phyloP scores from a whole-genome alignment of 2,329 filamentous ascomycete species.

The Alternaria consortialis region DNA sequence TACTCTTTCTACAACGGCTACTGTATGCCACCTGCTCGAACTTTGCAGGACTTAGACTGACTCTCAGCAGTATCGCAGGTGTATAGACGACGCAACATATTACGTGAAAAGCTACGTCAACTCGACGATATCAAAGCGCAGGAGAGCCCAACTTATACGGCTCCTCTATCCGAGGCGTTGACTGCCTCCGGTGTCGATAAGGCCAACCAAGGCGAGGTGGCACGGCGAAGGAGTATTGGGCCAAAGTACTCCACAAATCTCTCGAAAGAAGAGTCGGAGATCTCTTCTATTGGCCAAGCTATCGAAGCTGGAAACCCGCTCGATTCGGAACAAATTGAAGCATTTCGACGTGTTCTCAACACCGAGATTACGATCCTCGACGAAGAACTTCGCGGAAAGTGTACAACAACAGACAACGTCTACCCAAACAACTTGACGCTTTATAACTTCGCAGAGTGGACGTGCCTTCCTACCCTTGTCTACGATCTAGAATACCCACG shows the following conservation, averaged over 20 bases:
- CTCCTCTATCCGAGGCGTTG: conserved; percentile 6
- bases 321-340: conserved; percentile 67
- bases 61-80: conserved; percentile 51
- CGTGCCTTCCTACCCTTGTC: conserved; percentile 77
- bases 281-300: conserved; percentile 68
- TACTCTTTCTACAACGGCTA: conserved; percentile 83
- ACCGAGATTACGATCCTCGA: conserved; percentile 71
- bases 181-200: conserved; percentile 29
- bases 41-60: neutral
- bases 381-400: conserved; percentile 72
- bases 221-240: conserved; percentile 45
- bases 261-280: conserved; percentile 61
- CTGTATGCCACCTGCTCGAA: conserved; percentile 43
- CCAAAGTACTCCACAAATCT: conserved; percentile 56
- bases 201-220: conserved; percentile 9
- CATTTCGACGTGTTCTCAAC: conserved; percentile 72
- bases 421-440: conserved; percentile 77
- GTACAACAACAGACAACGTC: conserved; percentile 57
- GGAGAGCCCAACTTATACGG: conserved; percentile 47
- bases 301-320: conserved; percentile 70
- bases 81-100: conserved; percentile 59
- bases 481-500: conserved; percentile 83
- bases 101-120: conserved; percentile 63
- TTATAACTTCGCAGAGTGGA: conserved; percentile 74
- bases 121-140: conserved; percentile 64